phyloP scores from a whole-genome alignment of 257 asterid species.

The Solanum lignicaule region DNA sequence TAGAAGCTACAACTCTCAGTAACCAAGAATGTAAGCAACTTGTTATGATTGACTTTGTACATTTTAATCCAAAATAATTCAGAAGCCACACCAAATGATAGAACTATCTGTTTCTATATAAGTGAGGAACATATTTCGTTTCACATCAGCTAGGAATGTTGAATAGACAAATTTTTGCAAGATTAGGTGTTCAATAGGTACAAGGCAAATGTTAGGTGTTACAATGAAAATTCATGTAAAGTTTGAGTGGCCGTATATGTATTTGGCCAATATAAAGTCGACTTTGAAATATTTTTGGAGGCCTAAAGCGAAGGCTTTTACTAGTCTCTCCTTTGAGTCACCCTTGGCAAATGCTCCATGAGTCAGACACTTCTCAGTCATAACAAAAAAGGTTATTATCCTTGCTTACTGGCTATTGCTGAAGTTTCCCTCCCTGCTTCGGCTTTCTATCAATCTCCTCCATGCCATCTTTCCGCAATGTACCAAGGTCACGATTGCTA shows the following conservation, averaged over 20 bases:
- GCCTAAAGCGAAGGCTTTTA: neutral
- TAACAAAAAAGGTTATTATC: neutral
- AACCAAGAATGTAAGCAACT: neutral
- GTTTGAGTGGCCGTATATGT: neutral
- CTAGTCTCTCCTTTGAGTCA: too few species aligned
- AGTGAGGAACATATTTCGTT: too few species aligned
- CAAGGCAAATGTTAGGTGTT: neutral
- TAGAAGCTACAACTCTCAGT: neutral
- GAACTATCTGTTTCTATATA: neutral
- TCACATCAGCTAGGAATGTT: neutral
- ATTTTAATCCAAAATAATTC: neutral
- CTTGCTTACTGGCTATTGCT: neutral
- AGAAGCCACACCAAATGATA: neutral
- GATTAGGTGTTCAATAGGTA: neutral
- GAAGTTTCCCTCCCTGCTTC: conserved; percentile 26
- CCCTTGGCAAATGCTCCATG: neutral
- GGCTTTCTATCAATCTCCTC: conserved; percentile 48
- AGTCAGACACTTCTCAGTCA: neutral
- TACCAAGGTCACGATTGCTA: conserved; percentile 42
- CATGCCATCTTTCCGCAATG: conserved; percentile 66
- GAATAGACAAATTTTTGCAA: neutral
- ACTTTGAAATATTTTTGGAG: neutral
- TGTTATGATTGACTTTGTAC: neutral
- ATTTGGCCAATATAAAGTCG: neutral
- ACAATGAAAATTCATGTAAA: neutral